Evolutionary conservation across 495 filamentous ascomycete species (phyloP).

Genomic region (Trichocladium antarcticum): DNA sequence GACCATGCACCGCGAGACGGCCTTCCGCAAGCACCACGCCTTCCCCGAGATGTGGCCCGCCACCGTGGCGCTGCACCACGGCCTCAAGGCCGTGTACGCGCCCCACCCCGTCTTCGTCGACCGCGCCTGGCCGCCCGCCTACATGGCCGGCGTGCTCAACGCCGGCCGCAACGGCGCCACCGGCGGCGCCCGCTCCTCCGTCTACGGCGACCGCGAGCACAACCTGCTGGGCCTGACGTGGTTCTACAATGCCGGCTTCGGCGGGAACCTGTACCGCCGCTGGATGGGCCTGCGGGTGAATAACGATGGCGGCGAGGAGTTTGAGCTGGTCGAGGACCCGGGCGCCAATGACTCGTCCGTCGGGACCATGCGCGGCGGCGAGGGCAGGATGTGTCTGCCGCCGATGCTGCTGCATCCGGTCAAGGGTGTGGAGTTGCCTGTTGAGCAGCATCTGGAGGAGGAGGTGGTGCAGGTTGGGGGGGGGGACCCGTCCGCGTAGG

Average conservation of each 20-base stretch:
- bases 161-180: slow-evolving; percentile 70
- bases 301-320: slow-evolving; percentile 75
- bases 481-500: slow-evolving; percentile 31
- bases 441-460: slow-evolving; percentile 47
- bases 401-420: slow-evolving; percentile 89
- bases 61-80: slow-evolving; percentile 78
- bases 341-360: slow-evolving; percentile 39
- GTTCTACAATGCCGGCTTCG: slow-evolving; percentile 89
- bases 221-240: slow-evolving; percentile 82
- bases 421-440: slow-evolving; percentile 70
- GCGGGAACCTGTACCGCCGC: slow-evolving; percentile 68
- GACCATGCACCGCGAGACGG: too few relatives aligned
- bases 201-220: slow-evolving; percentile 81
- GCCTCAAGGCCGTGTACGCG: slow-evolving; percentile 86
- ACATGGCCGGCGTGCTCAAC: slow-evolving; percentile 76
- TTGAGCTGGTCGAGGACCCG: slow-evolving; percentile 50
- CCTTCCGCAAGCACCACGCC: slow-evolving; percentile 81
- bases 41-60: slow-evolving; percentile 97
- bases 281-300: slow-evolving; percentile 82
- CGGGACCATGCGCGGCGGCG: slow-evolving; percentile 42
- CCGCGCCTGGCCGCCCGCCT: slow-evolving; percentile 70
- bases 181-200: slow-evolving; percentile 55
- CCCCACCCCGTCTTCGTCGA: slow-evolving; percentile 90
- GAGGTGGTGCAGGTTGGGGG: slow-evolving; percentile 24
- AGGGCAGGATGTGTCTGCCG: slow-evolving; percentile 87